phyloP scores from a whole-genome alignment of 257 asterid genomes.

The Craterostigma plantagineum region DNA sequence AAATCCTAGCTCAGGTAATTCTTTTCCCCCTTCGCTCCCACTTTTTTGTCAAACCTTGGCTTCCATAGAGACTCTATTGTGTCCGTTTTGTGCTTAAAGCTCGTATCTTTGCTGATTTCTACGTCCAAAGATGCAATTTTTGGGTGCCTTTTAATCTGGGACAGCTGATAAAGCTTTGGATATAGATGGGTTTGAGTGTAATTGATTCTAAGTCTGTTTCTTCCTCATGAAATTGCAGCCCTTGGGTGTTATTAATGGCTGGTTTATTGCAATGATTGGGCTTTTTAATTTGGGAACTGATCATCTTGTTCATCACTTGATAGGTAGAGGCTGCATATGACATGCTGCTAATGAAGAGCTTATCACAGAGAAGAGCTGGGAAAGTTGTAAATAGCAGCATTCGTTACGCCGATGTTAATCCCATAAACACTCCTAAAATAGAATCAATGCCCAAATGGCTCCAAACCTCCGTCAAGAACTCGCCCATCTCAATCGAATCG shows the following conservation, averaged over 20 bases:
- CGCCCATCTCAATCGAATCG: constrained; percentile 50
- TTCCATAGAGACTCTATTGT: no score
- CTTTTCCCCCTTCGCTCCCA: neutral
- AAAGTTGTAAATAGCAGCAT: constrained; percentile 62
- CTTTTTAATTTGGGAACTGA: no score
- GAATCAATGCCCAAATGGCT: constrained; percentile 76
- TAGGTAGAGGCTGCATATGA: constrained; percentile 99
- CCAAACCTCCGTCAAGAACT: constrained; percentile 32
- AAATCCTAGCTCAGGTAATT: constrained; percentile 60
- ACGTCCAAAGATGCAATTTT: no score
- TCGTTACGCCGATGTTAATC: constrained; percentile 86
- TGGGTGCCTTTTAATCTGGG: no score
- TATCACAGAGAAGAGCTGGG: constrained; percentile 80
- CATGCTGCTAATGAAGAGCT: constrained; percentile 84
- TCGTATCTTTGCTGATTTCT: no score
- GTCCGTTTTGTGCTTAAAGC: no score
- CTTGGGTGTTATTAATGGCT: no score
- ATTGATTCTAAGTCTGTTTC: no score
- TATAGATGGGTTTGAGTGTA: no score
- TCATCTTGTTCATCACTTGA: constrained; percentile 4
- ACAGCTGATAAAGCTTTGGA: no score
- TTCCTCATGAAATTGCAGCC: neutral
- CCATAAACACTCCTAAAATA: constrained; percentile 27
- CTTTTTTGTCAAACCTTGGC: neutral
- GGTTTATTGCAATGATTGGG: no score